These are phyloP conservation scores for Fusarium sp. DNA, from an alignment of 2,329 filamentous ascomycete species.

Conservation along the genomic window DNA sequence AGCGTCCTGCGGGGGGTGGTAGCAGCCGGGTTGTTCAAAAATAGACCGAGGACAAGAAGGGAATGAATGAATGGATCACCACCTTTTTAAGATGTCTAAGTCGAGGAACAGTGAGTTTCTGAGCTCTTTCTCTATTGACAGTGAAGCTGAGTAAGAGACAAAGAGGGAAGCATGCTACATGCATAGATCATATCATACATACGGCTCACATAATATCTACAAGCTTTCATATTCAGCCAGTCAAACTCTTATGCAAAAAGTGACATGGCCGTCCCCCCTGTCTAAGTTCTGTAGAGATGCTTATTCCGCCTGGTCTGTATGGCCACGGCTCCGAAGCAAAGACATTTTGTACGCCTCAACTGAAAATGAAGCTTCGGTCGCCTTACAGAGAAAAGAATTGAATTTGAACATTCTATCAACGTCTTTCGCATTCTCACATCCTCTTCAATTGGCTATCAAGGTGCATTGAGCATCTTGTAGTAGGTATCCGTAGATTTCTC, in stretches of 20 bases:
- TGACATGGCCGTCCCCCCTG: background rate
- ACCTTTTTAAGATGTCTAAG: background rate
- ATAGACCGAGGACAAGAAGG: constrained; percentile 11
- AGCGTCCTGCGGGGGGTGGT: constrained; percentile 32
- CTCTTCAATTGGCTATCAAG: background rate
- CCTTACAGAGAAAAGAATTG: background rate
- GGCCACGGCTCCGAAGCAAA: background rate
- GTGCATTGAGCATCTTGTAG: background rate
- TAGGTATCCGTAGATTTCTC: background rate
- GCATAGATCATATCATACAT: background rate
- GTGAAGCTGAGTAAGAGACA: background rate
- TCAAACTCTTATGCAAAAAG: background rate
- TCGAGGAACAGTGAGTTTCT: background rate
- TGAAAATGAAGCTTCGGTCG: background rate
- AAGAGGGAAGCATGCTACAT: background rate
- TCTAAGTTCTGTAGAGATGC: background rate
- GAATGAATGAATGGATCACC: constrained; percentile 3
- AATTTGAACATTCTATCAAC: background rate
- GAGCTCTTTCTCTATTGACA: too few species aligned
- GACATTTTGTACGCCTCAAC: background rate
- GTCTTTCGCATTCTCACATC: background rate
- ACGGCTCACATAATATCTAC: background rate
- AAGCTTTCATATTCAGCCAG: background rate
- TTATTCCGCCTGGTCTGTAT: background rate
- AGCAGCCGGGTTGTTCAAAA: constrained; percentile 12